phyloP scores from a whole-genome alignment of 2,329 filamentous ascomycete genomes.

The Penicillium sp. region DNA sequence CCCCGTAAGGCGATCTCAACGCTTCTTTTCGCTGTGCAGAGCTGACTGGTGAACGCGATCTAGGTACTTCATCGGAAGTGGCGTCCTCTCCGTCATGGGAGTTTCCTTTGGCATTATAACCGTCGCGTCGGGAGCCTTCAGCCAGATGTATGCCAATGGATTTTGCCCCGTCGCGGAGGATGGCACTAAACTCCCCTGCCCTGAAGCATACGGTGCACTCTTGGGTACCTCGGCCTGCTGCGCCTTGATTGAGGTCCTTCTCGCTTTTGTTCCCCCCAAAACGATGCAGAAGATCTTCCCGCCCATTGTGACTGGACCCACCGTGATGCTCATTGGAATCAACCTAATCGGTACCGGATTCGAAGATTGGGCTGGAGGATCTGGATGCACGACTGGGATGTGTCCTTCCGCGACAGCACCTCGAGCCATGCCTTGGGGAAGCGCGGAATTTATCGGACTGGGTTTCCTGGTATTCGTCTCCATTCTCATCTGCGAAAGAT shows the following conservation, averaged over 20 bases:
- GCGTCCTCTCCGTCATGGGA: not conserved
- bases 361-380: not conserved
- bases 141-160: not conserved
- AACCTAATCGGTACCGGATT: not conserved
- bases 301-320: not conserved
- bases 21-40: not conserved
- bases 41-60: not conserved
- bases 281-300: not conserved
- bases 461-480: slow-evolving; percentile 1
- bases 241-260: not conserved
- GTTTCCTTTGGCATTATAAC: not conserved
- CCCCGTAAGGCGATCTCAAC: not conserved
- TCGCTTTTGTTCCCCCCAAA: not conserved
- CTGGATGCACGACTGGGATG: not conserved
- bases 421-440: not conserved
- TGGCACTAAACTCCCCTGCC: not conserved
- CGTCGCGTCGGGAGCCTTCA: not conserved
- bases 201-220: not conserved
- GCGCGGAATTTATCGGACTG: not conserved
- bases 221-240: not conserved
- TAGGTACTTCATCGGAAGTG: not conserved
- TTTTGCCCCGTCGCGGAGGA: not conserved
- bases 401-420: not conserved
- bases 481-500: not conserved
- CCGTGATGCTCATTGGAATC: not conserved